Percentiles rank a stretch among this genome's conserved stretches.
Conservation (phyloP, 2,329 filamentous ascomycete species). For the Zymoseptoria passerinii region DNA sequence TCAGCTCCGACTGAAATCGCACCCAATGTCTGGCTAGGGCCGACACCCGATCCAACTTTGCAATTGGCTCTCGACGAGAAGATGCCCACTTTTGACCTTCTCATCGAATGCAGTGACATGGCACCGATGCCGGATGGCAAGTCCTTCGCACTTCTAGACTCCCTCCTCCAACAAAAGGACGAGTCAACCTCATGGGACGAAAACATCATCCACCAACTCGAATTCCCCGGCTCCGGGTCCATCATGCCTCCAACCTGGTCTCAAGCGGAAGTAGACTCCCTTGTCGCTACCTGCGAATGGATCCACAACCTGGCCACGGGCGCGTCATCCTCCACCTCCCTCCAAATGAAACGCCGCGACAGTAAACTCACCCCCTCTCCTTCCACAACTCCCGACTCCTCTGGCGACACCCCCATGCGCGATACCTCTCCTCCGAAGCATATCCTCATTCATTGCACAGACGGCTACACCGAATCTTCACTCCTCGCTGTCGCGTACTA, state of each 20-base stretch:
- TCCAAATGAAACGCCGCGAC: constrained; percentile 31
- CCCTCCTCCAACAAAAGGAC: constrained; percentile 35
- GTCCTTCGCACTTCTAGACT: constrained; percentile 56
- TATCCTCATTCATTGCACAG: constrained; percentile 84
- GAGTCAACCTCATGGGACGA: constrained; percentile 31
- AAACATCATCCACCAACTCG: constrained; percentile 49
- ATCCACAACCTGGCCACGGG: constrained; percentile 71
- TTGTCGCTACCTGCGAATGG: constrained; percentile 83
- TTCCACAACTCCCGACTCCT: constrained; percentile 35
- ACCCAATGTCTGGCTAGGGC: constrained; percentile 81
- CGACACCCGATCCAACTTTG: constrained; percentile 63
- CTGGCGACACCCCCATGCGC: constrained; percentile 51
- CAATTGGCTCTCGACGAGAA: constrained; percentile 41
- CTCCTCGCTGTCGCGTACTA: constrained; percentile 84
- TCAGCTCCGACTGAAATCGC: constrained; percentile 82
- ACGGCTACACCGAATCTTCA: constrained; percentile 93
- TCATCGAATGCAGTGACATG: constrained; percentile 83
- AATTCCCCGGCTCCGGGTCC: constrained; percentile 92
- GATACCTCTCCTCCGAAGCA: constrained; percentile 38
- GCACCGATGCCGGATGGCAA: constrained; percentile 65
- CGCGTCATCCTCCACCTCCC: constrained; percentile 8
- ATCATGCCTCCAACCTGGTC: constrained; percentile 79
- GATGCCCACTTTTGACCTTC: constrained; percentile 53
- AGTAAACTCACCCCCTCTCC: constrained; percentile 32
- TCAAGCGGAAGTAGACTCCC: constrained; percentile 70